Conservation (phyloP, 345 rosid genomes). For the Salix dunnii region DNA sequence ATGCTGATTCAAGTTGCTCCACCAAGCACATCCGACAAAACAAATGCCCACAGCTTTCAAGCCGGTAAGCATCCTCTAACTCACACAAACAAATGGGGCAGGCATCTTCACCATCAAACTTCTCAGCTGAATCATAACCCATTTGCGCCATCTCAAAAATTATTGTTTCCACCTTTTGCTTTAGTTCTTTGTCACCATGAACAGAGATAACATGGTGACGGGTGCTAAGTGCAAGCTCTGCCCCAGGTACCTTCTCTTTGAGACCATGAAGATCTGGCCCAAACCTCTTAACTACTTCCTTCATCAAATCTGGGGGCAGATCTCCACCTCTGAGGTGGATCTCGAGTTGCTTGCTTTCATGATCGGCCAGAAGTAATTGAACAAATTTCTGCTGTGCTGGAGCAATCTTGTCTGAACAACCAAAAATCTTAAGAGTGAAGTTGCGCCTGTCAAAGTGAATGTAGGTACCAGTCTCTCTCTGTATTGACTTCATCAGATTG, state of each 20-base stretch:
- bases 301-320: constrained; percentile 70
- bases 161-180: constrained; percentile 56
- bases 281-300: constrained; percentile 44
- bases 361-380: constrained; percentile 45
- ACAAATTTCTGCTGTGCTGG: constrained; percentile 54
- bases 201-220: constrained; percentile 60
- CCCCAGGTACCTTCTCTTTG: constrained; percentile 56
- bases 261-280: constrained; percentile 76
- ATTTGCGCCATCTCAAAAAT: constrained; percentile 14
- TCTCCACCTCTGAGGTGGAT: constrained; percentile 58
- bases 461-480: constrained; percentile 54
- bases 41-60: constrained; percentile 65
- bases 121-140: constrained; percentile 44
- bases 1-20: constrained; percentile 21
- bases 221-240: constrained; percentile 53
- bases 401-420: constrained; percentile 40
- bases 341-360: constrained; percentile 56
- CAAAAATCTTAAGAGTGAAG: constrained; percentile 53
- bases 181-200: constrained; percentile 53
- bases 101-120: not conserved
- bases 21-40: constrained; percentile 67
- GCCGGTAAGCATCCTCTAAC: constrained; percentile 67
- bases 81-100: constrained; percentile 87
- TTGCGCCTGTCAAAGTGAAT: constrained; percentile 55
- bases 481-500: constrained; percentile 51